Evolutionary conservation across 2,329 filamentous ascomycete genomes (phyloP).

Genomic region (Penicillium sumatraense): DNA sequence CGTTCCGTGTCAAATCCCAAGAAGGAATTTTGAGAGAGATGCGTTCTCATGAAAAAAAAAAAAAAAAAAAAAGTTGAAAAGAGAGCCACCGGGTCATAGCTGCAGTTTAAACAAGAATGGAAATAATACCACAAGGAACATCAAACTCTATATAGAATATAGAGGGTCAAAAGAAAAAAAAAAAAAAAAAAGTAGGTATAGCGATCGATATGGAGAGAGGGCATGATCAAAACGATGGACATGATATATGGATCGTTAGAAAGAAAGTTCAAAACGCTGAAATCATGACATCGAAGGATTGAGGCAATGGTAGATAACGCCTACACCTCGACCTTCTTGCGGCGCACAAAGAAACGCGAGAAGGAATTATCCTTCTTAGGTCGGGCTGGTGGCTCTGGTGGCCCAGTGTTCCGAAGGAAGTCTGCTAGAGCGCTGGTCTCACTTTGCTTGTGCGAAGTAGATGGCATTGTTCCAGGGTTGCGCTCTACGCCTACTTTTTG

Average conservation of each 20-base stretch:
- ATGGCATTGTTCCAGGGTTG: conserved; percentile 29
- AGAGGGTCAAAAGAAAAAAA: conserved; percentile 1
- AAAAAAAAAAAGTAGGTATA: conserved; percentile 15
- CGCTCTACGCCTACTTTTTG: conserved; percentile 44
- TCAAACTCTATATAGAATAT: conserved; percentile 18
- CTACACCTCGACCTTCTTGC: conserved; percentile 35
- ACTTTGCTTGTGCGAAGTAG: conserved; percentile 33
- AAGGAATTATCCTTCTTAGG: conserved; percentile 34
- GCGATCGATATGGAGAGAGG: conserved; percentile 6
- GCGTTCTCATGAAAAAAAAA: conserved; percentile 12
- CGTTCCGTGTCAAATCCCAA: conserved; percentile 15
- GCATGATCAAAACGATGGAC: conserved; percentile 27
- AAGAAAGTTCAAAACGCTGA: conserved; percentile 24
- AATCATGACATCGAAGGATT: conserved; percentile 21
- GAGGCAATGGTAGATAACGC: not conserved
- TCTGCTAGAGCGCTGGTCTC: conserved; percentile 71
- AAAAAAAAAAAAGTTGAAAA: no score
- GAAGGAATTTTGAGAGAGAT: conserved; percentile 9
- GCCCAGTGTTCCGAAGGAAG: conserved; percentile 72
- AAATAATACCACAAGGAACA: conserved; percentile 12
- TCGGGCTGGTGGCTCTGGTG: conserved; percentile 52
- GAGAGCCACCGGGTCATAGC: conserved; percentile 23
- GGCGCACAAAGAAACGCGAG: conserved; percentile 42
- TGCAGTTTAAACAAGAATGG: conserved; percentile 11
- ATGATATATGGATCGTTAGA: conserved; percentile 30